A percentile compares a stretch with the other conserved stretches of the same genome.
phyloP scores from a whole-genome alignment of 1,284 basidiomycete genomes.

The Tremellales sp. region DNA sequence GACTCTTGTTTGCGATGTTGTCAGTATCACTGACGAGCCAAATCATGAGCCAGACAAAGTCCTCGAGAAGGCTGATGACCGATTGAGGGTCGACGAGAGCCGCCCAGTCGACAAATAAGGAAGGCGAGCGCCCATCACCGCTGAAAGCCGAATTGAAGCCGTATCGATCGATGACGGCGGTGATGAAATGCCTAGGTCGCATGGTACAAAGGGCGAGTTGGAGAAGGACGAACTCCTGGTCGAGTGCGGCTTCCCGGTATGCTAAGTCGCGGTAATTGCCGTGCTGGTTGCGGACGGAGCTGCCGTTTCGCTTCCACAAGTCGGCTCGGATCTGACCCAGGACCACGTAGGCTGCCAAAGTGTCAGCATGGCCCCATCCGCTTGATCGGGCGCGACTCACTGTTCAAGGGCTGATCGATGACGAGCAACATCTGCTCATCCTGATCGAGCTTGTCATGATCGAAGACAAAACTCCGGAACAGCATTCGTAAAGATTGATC shows the following conservation, averaged over 20 bases:
- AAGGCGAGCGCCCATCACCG: no score
- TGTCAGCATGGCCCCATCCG: not conserved
- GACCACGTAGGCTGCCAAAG: conserved; percentile 45
- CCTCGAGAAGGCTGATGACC: conserved; percentile 81
- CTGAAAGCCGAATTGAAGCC: conserved; percentile 75
- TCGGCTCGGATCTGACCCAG: conserved; percentile 93
- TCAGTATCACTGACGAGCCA: conserved; percentile 80
- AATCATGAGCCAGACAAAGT: conserved; percentile 83
- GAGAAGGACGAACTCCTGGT: conserved; percentile 91
- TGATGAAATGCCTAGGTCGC: conserved; percentile 74
- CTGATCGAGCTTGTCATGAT: conserved; percentile 15
- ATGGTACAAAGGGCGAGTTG: conserved; percentile 77
- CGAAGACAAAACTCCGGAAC: not conserved
- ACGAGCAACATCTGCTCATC: conserved; percentile 51
- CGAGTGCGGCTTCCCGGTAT: conserved; percentile 92
- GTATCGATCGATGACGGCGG: conserved; percentile 86
- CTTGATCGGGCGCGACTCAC: conserved; percentile 56
- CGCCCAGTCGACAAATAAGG: no score
- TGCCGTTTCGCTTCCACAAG: conserved; percentile 96
- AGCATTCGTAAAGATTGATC: conserved; percentile 9
- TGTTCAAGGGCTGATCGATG: conserved; percentile 80
- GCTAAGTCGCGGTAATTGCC: conserved; percentile 95
- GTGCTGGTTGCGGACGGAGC: conserved; percentile 91
- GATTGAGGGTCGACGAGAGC: conserved; percentile 28
- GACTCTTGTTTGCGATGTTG: conserved; percentile 66